A percentile compares a stretch with the other conserved stretches of the same genome.
Conservation (phyloP, 2,329 filamentous ascomycete genomes). For the Fusarium sp. region DNA sequence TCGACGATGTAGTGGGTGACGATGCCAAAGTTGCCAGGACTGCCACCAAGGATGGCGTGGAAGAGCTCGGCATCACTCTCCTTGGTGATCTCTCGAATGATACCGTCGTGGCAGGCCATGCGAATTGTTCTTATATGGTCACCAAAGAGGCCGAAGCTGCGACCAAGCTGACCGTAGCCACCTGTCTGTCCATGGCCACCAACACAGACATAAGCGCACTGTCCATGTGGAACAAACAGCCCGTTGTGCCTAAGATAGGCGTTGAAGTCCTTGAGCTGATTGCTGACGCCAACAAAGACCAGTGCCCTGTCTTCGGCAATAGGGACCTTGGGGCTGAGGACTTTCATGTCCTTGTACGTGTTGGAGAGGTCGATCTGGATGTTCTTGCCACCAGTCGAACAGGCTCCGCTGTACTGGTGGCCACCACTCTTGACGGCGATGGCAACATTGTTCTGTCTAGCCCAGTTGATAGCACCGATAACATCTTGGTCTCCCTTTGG, state of each 20-base stretch:
- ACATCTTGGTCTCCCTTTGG: conserved; percentile 59
- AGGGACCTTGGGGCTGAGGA: conserved; percentile 25
- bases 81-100: conserved; percentile 58
- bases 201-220: conserved; percentile 58
- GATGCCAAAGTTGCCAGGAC: conserved; percentile 68
- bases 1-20: conserved; percentile 64
- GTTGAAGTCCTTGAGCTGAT: conserved; percentile 56
- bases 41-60: conserved; percentile 69
- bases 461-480: conserved; percentile 52
- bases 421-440: conserved; percentile 61
- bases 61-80: conserved; percentile 65
- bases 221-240: conserved; percentile 59
- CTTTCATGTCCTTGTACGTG: conserved; percentile 47
- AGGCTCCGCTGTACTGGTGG: conserved; percentile 63
- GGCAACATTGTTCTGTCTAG: conserved; percentile 52
- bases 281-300: conserved; percentile 56
- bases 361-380: conserved; percentile 59
- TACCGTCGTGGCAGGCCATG: conserved; percentile 61
- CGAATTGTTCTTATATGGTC: conserved; percentile 64
- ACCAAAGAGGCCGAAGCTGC: conserved; percentile 65
- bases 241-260: conserved; percentile 54
- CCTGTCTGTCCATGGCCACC: conserved; percentile 62
- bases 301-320: conserved; percentile 49
- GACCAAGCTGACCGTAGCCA: conserved; percentile 59
- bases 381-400: conserved; percentile 56